phyloP scores from a whole-genome alignment of 208 protist species.

The Acanthamoeba royreba region DNA sequence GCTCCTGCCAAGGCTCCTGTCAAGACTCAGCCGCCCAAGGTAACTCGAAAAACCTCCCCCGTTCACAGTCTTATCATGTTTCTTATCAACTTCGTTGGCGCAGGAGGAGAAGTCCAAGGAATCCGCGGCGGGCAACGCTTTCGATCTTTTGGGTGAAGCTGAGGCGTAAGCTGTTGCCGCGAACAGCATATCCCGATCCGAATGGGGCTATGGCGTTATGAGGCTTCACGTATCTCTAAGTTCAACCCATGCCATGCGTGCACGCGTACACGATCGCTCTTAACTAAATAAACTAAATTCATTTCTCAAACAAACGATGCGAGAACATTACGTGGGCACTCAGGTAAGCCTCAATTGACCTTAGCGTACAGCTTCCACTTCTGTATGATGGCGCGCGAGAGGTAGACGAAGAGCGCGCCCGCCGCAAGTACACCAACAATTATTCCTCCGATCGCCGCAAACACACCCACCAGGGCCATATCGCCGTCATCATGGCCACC shows the following conservation, averaged over 20 bases:
- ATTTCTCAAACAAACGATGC: too few species aligned
- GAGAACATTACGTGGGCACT: too few species aligned
- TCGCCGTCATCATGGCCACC: background rate
- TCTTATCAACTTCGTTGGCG: background rate
- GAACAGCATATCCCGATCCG: too few species aligned
- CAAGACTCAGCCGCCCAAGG: background rate
- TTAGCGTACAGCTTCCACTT: background rate
- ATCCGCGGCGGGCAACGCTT: background rate
- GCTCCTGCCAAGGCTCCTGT: constrained; percentile 9
- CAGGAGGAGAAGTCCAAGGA: background rate
- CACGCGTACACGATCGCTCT: too few species aligned
- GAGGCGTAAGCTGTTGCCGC: constrained; percentile 16
- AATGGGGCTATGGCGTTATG: too few species aligned
- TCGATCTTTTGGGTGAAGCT: background rate
- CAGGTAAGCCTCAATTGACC: background rate
- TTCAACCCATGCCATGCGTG: too few species aligned
- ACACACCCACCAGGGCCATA: constrained; percentile 30
- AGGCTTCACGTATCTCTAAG: too few species aligned
- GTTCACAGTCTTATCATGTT: background rate
- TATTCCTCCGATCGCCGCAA: background rate
- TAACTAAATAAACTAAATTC: too few species aligned
- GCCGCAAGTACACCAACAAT: background rate
- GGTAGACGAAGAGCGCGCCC: background rate
- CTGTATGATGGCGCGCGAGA: background rate
- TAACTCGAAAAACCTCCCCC: background rate